A percentile compares a stretch with the other conserved stretches of the same genome.
Conservation (phyloP, 495 filamentous ascomycete genomes). For the Aspergillus olivimuriae region DNA sequence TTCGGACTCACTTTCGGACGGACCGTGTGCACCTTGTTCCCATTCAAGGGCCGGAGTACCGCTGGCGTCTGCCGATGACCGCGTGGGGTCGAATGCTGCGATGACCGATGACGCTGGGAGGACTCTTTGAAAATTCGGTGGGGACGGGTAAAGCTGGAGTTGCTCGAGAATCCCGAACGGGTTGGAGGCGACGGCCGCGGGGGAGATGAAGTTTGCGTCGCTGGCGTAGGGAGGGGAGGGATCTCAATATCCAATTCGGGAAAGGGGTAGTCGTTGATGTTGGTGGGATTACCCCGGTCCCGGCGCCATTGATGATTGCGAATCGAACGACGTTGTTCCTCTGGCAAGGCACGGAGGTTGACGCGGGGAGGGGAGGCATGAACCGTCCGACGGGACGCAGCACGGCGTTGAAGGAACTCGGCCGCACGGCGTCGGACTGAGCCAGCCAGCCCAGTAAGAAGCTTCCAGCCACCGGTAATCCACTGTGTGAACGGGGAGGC, state of each 20-base stretch:
- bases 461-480: no score
- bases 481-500: no score
- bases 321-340: slow-evolving; percentile 10
- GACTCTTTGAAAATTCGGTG: no score
- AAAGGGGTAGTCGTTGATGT: slow-evolving; percentile 9
- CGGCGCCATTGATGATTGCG: slow-evolving; percentile 9
- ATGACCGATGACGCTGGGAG: no score
- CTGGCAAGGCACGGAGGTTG: slow-evolving; percentile 6
- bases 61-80: no score
- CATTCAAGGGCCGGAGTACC: no score
- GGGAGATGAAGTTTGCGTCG: no score
- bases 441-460: no score
- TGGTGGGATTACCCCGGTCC: slow-evolving; percentile 5
- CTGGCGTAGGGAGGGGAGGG: slow-evolving; percentile 2
- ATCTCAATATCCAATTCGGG: slow-evolving; percentile 8
- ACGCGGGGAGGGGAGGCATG: slow-evolving; percentile 5
- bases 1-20: background rate
- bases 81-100: no score
- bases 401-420: background rate
- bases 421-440: background rate
- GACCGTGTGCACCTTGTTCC: background rate
- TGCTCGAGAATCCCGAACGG: no score
- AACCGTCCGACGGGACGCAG: background rate
- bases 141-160: no score
- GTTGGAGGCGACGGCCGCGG: no score